A percentile compares a stretch with the other conserved stretches of the same genome.
Evolutionary conservation across 306 rosid species (phyloP).

Genomic region (Ziziphus jujuba): DNA sequence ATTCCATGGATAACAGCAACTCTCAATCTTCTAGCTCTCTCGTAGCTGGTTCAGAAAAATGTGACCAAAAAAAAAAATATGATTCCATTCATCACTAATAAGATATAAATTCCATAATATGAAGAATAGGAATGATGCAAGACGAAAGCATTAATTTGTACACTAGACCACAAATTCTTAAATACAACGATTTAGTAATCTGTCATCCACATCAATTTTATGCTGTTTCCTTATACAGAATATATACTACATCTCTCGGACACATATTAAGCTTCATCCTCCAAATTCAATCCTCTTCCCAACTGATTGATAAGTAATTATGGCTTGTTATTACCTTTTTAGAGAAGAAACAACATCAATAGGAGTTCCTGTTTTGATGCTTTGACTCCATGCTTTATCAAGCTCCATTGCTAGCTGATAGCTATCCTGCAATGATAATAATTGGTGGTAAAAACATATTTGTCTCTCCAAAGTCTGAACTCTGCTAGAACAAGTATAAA

Average conservation of each 20-base stretch:
- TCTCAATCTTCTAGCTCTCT: constrained; percentile 67
- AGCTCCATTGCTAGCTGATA: constrained; percentile 91
- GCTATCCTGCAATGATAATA: constrained; percentile 60
- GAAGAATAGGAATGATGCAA: too few relatives aligned
- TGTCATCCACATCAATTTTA: too few relatives aligned
- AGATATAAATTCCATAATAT: background rate
- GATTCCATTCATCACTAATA: background rate
- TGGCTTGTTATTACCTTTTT: constrained; percentile 45
- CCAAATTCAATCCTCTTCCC: constrained; percentile 5
- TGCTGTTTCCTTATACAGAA: too few relatives aligned
- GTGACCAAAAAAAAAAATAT: background rate
- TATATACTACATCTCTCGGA: too few relatives aligned
- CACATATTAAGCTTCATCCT: constrained; percentile 5
- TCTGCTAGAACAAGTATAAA: background rate
- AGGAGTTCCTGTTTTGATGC: constrained; percentile 57
- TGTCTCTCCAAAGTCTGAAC: constrained; percentile 3
- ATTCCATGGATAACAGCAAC: constrained; percentile 86
- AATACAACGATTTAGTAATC: background rate
- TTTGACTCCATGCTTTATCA: constrained; percentile 61
- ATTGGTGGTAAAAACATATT: constrained; percentile 19
- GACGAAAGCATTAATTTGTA: too few relatives aligned
- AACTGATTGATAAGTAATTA: constrained; percentile 10
- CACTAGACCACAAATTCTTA: background rate
- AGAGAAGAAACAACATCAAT: constrained; percentile 63
- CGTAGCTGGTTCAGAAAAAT: constrained; percentile 51